Conservation (phyloP, 108 stramenopile genomes). For the Schizochytrium sp. region DNA sequence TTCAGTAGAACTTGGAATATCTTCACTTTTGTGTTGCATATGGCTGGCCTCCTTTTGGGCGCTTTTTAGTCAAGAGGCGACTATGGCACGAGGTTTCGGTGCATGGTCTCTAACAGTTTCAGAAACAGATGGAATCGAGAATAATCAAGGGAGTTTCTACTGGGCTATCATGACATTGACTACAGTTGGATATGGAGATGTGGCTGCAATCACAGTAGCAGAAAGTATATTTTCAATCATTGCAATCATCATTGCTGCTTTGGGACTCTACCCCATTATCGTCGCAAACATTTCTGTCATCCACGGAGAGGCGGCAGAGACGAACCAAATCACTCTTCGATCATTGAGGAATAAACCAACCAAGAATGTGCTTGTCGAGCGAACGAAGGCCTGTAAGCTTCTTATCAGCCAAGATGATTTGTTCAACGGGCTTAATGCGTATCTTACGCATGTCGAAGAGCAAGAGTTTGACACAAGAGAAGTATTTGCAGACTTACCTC, state of each 20-base stretch:
- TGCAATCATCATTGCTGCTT: background rate
- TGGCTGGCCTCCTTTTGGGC: constrained; percentile 18
- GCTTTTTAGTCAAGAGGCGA: background rate
- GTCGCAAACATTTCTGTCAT: constrained; percentile 29
- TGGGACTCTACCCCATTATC: constrained; percentile 11
- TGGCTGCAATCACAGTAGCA: background rate
- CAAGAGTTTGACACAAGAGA: background rate
- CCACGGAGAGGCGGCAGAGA: constrained; percentile 5
- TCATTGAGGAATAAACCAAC: background rate
- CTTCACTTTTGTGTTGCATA: background rate
- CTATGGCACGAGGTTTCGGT: background rate
- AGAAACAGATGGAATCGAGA: background rate
- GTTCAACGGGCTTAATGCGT: background rate
- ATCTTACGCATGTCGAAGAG: background rate
- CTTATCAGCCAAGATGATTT: background rate
- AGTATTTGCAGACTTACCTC: background rate
- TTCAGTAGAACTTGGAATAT: background rate
- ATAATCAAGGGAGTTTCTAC: background rate
- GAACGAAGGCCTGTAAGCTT: constrained; percentile 14
- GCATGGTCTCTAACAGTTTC: background rate
- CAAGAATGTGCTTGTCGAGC: constrained; percentile 5
- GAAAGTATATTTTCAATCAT: background rate
- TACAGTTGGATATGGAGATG: constrained; percentile 47
- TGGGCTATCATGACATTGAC: constrained; percentile 43
- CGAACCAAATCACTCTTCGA: background rate